Conservation (phyloP, 75 land plant species). For the Chamaecyparis obtusa region DNA sequence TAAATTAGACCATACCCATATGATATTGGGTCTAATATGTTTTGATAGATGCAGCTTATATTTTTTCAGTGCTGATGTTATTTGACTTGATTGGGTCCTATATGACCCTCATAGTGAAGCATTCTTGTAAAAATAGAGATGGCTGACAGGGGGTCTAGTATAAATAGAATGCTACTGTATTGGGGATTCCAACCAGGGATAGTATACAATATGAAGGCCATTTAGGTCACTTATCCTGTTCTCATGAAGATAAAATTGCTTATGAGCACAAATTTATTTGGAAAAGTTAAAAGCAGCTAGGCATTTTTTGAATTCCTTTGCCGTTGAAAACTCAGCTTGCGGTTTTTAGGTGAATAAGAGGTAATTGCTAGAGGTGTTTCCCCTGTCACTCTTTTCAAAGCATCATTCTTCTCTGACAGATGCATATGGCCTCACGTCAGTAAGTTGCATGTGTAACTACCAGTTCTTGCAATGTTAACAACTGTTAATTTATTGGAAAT, state of each 20-base stretch:
- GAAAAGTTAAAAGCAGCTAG: neutral
- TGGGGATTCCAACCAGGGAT: neutral
- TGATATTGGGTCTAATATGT: too few species aligned
- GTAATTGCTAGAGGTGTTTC: neutral
- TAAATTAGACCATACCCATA: neutral
- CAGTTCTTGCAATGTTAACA: neutral
- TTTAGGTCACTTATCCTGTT: neutral
- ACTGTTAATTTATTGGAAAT: neutral
- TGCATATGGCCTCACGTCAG: neutral
- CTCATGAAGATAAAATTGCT: neutral
- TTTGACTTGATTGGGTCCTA: neutral
- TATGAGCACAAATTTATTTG: neutral
- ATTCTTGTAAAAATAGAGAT: neutral
- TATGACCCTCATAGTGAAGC: neutral
- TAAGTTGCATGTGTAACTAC: neutral
- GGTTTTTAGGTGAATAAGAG: neutral
- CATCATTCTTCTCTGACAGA: neutral
- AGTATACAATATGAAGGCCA: neutral
- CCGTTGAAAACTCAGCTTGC: neutral
- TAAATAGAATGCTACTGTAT: neutral
- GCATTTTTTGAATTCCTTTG: neutral
- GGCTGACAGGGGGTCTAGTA: neutral
- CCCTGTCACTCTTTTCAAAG: neutral
- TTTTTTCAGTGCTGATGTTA: neutral
- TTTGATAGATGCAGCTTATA: neutral